Evolutionary conservation across 2,329 filamentous ascomycete genomes (phyloP).

Genomic region (Colletotrichum sp.): DNA sequence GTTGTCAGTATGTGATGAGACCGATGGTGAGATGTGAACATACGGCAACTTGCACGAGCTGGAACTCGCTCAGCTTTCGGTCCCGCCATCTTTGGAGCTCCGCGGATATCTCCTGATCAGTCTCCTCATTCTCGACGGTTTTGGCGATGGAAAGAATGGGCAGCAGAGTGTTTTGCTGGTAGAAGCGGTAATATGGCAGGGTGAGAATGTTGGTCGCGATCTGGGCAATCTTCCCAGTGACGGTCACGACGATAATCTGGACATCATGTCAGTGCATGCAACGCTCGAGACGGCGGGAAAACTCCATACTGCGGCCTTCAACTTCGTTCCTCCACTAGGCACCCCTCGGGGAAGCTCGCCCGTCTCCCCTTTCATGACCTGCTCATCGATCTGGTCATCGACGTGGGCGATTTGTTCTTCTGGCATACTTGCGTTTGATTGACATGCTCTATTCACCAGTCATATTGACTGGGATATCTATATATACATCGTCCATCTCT

Average conservation of each 20-base stretch:
- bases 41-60: conserved; percentile 27
- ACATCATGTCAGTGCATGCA: neutral
- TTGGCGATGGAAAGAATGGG: conserved; percentile 25
- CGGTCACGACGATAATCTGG: conserved; percentile 7
- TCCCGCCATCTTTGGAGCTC: conserved; percentile 25
- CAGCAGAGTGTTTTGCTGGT: conserved; percentile 28
- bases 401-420: neutral
- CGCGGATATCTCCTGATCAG: conserved; percentile 15
- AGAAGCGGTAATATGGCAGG: conserved; percentile 30
- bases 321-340: conserved; percentile 1
- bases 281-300: neutral
- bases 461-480: neutral
- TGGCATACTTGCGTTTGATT: neutral
- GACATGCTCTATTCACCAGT: neutral
- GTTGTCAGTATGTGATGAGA: neutral
- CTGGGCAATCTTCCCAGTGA: conserved; percentile 10
- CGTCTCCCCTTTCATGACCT: neutral
- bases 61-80: conserved; percentile 27
- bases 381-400: neutral
- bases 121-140: conserved; percentile 9
- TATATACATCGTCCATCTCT: neutral
- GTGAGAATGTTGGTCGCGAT: conserved; percentile 24
- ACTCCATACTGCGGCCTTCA: conserved; percentile 4
- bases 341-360: neutral
- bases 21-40: neutral